phyloP scores from a whole-genome alignment of 768 basidiomycete species.

The Lenzites betulinus region DNA sequence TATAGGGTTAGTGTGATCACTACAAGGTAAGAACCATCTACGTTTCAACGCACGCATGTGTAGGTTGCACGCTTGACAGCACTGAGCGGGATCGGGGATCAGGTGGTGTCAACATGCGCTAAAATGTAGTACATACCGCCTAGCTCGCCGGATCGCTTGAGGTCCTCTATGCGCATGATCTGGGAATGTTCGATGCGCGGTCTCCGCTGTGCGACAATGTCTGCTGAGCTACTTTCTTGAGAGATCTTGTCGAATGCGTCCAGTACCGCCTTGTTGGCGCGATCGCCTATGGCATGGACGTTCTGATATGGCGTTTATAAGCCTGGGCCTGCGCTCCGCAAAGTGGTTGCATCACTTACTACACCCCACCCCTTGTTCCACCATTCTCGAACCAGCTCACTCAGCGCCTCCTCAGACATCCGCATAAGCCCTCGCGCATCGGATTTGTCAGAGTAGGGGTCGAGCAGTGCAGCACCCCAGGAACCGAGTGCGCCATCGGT shows the following conservation, averaged over 20 bases:
- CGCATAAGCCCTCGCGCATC: slow-evolving; percentile 71
- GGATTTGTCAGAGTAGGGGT: slow-evolving; percentile 83
- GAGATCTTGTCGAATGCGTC: slow-evolving; percentile 75
- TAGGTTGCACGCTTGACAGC: slow-evolving; percentile 90
- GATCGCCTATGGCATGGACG: slow-evolving; percentile 87
- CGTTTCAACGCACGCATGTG: slow-evolving; percentile 69
- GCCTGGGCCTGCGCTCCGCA: background rate
- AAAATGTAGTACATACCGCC: slow-evolving; percentile 54
- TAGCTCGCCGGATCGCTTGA: slow-evolving; percentile 66
- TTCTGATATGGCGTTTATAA: slow-evolving; percentile 56
- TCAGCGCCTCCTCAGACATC: slow-evolving; percentile 52
- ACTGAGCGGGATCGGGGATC: slow-evolving; percentile 46
- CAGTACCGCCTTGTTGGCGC: slow-evolving; percentile 80
- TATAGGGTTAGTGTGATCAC: background rate
- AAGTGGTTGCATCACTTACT: slow-evolving; percentile 45
- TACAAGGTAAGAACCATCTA: background rate
- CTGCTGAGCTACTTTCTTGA: slow-evolving; percentile 18
- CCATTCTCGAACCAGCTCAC: slow-evolving; percentile 57
- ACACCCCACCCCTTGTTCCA: slow-evolving; percentile 83
- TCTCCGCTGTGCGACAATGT: slow-evolving; percentile 49
- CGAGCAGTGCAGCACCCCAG: slow-evolving; percentile 86
- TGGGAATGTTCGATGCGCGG: slow-evolving; percentile 94
- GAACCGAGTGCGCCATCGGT: slow-evolving; percentile 89
- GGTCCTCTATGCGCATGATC: slow-evolving; percentile 72
- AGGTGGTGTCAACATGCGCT: background rate